Conservation (phyloP, 163 green algal species). For the Prototheca wickerhamii region DNA sequence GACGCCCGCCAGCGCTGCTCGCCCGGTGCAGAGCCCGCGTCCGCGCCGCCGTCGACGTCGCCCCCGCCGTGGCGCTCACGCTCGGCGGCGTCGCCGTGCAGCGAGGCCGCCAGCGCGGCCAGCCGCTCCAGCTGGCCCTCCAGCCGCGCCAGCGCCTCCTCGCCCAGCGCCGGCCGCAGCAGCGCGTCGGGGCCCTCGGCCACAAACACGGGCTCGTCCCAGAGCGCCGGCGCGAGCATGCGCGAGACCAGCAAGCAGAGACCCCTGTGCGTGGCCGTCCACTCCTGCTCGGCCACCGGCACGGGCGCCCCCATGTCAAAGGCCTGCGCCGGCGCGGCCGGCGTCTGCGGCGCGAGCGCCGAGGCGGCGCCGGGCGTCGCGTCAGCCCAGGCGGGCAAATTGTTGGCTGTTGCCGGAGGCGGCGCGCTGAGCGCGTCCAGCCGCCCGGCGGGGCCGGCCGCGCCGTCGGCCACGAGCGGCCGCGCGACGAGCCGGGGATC, state of each 20-base stretch:
- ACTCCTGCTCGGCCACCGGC: constrained; percentile 39
- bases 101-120: constrained; percentile 42
- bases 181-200: constrained; percentile 6
- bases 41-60: background rate
- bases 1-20: too few species aligned
- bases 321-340: too few species aligned
- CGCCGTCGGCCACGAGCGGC: constrained; percentile 15
- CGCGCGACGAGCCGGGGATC: constrained; percentile 59
- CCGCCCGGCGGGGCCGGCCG: background rate
- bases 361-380: too few species aligned
- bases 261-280: constrained; percentile 60
- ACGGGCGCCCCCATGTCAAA: constrained; percentile 56
- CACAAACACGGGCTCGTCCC: constrained; percentile 43
- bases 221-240: constrained; percentile 46
- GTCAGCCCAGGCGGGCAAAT: too few species aligned
- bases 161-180: constrained; percentile 12
- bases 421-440: background rate
- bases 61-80: background rate
- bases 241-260: constrained; percentile 64
- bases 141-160: constrained; percentile 25
- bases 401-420: background rate
- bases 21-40: too few species aligned
- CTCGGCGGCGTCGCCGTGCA: constrained; percentile 16
- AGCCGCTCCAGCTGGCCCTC: constrained; percentile 49
- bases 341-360: too few species aligned